Percentiles rank a stretch among this genome's conserved stretches.
These are phyloP conservation scores for Casaregolazyma suthepensis DNA, from an alignment of 1,139 yeast species.

Conservation along the genomic window DNA sequence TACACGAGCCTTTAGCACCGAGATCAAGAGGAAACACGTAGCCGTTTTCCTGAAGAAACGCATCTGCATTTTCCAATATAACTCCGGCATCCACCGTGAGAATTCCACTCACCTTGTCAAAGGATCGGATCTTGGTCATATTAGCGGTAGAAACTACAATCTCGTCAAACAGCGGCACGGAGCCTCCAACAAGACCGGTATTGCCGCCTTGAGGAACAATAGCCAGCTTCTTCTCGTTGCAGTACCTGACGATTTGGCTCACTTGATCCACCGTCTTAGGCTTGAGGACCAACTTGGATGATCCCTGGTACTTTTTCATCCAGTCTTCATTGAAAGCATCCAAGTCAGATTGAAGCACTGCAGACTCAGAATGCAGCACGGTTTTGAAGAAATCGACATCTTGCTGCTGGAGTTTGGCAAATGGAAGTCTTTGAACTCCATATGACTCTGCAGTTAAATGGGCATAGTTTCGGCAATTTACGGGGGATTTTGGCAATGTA, in stretches of 20 bases:
- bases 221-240: slow-evolving; percentile 73
- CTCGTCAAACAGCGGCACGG: slow-evolving; percentile 90
- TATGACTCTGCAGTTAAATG: slow-evolving; percentile 31
- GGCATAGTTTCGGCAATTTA: slow-evolving; percentile 12
- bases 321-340: slow-evolving; percentile 87
- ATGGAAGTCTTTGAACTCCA: slow-evolving; percentile 27
- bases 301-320: slow-evolving; percentile 94
- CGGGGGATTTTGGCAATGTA: background rate
- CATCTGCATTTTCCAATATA: slow-evolving; percentile 80
- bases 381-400: slow-evolving; percentile 61
- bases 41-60: slow-evolving; percentile 68
- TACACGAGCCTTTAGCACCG: slow-evolving; percentile 97
- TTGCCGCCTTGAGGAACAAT: slow-evolving; percentile 98
- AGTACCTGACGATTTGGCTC: slow-evolving; percentile 67
- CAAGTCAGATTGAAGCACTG: slow-evolving; percentile 46
- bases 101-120: slow-evolving; percentile 79
- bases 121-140: slow-evolving; percentile 73
- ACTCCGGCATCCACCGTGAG: slow-evolving; percentile 89
- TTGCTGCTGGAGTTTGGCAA: slow-evolving; percentile 42
- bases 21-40: slow-evolving; percentile 89
- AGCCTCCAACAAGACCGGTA: slow-evolving; percentile 95
- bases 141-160: slow-evolving; percentile 63
- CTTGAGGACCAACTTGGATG: slow-evolving; percentile 71
- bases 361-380: slow-evolving; percentile 44
- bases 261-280: slow-evolving; percentile 83